These are phyloP conservation scores for Oryza meyeriana DNA, from an alignment of 176 grass and related monocot species.

Conservation along the genomic window DNA sequence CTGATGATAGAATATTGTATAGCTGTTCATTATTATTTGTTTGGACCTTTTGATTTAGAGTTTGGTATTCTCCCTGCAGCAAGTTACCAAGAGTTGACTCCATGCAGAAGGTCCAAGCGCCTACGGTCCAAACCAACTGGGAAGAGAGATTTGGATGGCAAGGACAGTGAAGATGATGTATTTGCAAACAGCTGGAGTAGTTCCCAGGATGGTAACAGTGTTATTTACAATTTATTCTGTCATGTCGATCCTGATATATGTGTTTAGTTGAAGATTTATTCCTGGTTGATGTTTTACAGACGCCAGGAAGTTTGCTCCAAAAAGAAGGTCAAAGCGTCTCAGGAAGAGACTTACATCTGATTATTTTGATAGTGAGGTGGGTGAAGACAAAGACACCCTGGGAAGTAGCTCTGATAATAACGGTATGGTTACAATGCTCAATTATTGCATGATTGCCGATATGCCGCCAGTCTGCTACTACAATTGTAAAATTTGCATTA, in stretches of 20 bases:
- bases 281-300: not conserved
- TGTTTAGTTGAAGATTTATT: no score
- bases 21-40: no score
- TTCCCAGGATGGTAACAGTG: slow-evolving; percentile 26
- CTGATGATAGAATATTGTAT: no score
- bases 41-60: no score
- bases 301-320: not conserved
- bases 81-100: no score
- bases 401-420: not conserved
- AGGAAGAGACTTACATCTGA: not conserved
- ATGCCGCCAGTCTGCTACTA: not conserved
- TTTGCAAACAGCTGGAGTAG: not conserved
- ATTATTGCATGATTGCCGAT: not conserved
- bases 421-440: slow-evolving; percentile 7
- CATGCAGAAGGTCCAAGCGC: no score
- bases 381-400: slow-evolving; percentile 10
- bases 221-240: not conserved
- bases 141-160: no score
- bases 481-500: not conserved
- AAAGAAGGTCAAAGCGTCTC: slow-evolving; percentile 29
- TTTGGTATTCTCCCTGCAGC: no score
- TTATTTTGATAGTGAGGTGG: not conserved
- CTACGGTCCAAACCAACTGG: no score
- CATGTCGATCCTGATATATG: no score
- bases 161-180: not conserved